Evolutionary conservation across 1,284 basidiomycete genomes (phyloP).

Genomic region (Peniophora sp.): DNA sequence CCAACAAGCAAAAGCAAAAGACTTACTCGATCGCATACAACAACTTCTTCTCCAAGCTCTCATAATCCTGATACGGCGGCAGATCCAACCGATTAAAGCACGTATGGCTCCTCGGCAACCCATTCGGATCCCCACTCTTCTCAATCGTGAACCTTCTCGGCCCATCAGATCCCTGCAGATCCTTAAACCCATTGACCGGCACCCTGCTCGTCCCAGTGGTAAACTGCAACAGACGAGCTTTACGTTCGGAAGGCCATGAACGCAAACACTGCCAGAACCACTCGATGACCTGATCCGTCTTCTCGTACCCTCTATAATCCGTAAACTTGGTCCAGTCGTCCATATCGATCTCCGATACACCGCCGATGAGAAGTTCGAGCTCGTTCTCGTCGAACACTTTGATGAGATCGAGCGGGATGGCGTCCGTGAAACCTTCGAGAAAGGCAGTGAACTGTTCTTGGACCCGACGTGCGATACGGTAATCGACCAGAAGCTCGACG

Average conservation of each 20-base stretch:
- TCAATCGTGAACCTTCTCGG: slow-evolving; percentile 87
- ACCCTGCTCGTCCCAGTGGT: slow-evolving; percentile 91
- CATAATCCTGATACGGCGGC: slow-evolving; percentile 81
- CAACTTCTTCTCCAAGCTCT: slow-evolving; percentile 76
- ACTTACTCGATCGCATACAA: slow-evolving; percentile 77
- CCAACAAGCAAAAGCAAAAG: slow-evolving; percentile 2
- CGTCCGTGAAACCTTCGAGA: slow-evolving; percentile 91
- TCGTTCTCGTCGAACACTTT: slow-evolving; percentile 96
- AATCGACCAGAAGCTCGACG: slow-evolving; percentile 83
- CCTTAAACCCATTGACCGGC: slow-evolving; percentile 92
- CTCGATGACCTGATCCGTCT: slow-evolving; percentile 84
- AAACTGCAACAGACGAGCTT: slow-evolving; percentile 85
- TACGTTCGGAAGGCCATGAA: slow-evolving; percentile 89
- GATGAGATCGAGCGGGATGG: slow-evolving; percentile 89
- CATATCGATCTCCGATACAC: slow-evolving; percentile 95
- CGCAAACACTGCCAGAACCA: slow-evolving; percentile 98
- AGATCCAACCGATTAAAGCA: slow-evolving; percentile 86
- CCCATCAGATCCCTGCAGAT: slow-evolving; percentile 89
- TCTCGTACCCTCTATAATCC: slow-evolving; percentile 67
- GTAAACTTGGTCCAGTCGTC: slow-evolving; percentile 77
- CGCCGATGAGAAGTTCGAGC: slow-evolving; percentile 87
- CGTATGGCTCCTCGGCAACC: slow-evolving; percentile 79
- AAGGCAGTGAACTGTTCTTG: slow-evolving; percentile 95
- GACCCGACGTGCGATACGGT: slow-evolving; percentile 86
- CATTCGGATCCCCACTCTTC: slow-evolving; percentile 82